Conservation (phyloP, 1,139 yeast species). For the Scheffersomyces insectosa region DNA sequence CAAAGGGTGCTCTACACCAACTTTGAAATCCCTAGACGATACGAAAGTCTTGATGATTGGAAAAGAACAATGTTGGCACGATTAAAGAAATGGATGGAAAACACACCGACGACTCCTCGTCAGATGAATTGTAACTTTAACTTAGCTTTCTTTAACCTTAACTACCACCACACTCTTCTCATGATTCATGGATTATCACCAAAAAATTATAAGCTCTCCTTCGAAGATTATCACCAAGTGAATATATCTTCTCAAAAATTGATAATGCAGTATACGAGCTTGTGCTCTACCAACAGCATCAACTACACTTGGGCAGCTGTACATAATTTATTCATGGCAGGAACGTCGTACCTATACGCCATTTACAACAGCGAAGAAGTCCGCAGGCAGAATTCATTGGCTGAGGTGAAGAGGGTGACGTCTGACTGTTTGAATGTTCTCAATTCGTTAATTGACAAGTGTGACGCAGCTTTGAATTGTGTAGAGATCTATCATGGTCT, state of each 20-base stretch:
- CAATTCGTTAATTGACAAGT: constrained; percentile 60
- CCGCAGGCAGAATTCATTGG: constrained; percentile 45
- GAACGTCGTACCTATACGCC: constrained; percentile 78
- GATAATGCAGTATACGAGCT: constrained; percentile 59
- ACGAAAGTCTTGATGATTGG: constrained; percentile 59
- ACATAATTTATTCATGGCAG: constrained; percentile 86
- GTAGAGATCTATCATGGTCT: constrained; percentile 70
- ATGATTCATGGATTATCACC: constrained; percentile 80
- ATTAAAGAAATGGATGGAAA: constrained; percentile 61
- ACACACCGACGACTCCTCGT: constrained; percentile 55
- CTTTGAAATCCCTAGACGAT: constrained; percentile 68
- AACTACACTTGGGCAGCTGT: constrained; percentile 95
- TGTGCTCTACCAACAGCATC: constrained; percentile 56
- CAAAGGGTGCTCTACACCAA: constrained; percentile 71
- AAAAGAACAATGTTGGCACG: constrained; percentile 48
- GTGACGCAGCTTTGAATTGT: constrained; percentile 79
- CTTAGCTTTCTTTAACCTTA: constrained; percentile 65
- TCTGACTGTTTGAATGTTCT: constrained; percentile 62
- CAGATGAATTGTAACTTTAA: constrained; percentile 78
- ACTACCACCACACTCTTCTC: constrained; percentile 74
- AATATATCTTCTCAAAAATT: constrained; percentile 66
- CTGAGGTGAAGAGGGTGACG: constrained; percentile 56
- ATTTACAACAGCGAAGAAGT: constrained; percentile 66
- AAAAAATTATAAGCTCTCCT: constrained; percentile 54
- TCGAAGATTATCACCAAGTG: constrained; percentile 56